Percentiles rank a stretch among this genome's conserved stretches.
These are phyloP conservation scores for Chrysoporthe puriensis DNA, from an alignment of 2,329 filamentous ascomycete species.

Conservation along the genomic window DNA sequence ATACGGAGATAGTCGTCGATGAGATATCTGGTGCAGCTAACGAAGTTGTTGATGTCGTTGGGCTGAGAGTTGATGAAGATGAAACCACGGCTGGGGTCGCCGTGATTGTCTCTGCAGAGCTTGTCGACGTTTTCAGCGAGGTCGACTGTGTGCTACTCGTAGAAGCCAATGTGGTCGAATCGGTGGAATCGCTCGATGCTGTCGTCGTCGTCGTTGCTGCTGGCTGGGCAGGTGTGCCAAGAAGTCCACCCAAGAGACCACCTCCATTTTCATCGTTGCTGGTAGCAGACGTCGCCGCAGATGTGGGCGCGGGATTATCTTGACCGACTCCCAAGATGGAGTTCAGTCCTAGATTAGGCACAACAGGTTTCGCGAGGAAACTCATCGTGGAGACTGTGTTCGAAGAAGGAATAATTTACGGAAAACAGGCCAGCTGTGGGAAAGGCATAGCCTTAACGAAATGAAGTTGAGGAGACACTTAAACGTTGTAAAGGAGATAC, in stretches of 20 bases:
- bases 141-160: background rate
- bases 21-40: background rate
- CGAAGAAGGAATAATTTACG: background rate
- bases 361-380: background rate
- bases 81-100: background rate
- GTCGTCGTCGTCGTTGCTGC: background rate
- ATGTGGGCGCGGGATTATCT: background rate
- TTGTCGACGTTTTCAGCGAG: conserved; percentile 1
- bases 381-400: background rate
- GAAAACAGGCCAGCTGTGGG: conserved; percentile 24
- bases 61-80: background rate
- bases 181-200: background rate
- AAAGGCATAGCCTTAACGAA: conserved; percentile 9
- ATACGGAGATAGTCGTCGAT: background rate
- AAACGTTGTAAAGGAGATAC: background rate
- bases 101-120: background rate
- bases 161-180: background rate
- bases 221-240: background rate
- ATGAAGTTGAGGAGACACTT: background rate
- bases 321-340: background rate
- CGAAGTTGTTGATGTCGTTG: background rate
- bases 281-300: background rate
- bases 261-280: background rate
- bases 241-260: conserved; percentile 21
- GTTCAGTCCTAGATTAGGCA: background rate